phyloP scores from a whole-genome alignment of 2,329 filamentous ascomycete species.

The Dothideomycetes sp. region DNA sequence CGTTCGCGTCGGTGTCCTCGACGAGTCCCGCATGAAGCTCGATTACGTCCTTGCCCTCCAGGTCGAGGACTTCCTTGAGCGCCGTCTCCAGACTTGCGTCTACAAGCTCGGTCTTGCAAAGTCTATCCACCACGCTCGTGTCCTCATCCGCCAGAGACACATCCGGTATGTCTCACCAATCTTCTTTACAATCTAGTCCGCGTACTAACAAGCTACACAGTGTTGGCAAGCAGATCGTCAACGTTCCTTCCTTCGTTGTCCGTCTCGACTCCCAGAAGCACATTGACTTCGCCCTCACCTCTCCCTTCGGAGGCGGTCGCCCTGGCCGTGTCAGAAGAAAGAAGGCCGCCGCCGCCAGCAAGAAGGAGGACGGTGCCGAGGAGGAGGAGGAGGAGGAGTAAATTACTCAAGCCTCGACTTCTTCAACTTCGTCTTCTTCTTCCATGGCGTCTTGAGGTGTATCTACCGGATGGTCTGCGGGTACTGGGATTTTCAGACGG shows the following conservation, averaged over 20 bases:
- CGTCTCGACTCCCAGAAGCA: slow-evolving; percentile 99
- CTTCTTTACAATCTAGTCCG: slow-evolving; percentile 1
- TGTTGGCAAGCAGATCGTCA: slow-evolving; percentile 99
- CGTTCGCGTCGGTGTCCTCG: slow-evolving; percentile 97
- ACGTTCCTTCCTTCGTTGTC: slow-evolving; percentile 98
- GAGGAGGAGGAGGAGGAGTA: slow-evolving; percentile 60
- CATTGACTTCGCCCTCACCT: slow-evolving; percentile 97
- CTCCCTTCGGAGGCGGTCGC: slow-evolving; percentile 93
- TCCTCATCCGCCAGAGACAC: slow-evolving; percentile 98
- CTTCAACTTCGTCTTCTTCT: too few species aligned
- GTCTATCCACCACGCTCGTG: slow-evolving; percentile 99
- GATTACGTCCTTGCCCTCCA: slow-evolving; percentile 99
- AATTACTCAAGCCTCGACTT: slow-evolving; percentile 11
- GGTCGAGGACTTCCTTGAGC: slow-evolving; percentile 99
- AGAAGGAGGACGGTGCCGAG: slow-evolving; percentile 66
- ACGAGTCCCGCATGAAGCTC: slow-evolving; percentile 99
- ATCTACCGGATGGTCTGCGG: slow-evolving; percentile 2
- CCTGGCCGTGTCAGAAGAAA: slow-evolving; percentile 97
- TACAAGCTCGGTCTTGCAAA: slow-evolving; percentile 99
- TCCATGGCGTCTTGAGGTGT: slow-evolving; percentile 3
- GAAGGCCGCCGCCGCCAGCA: slow-evolving; percentile 96
- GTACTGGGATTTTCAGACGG: slow-evolving; percentile 6
- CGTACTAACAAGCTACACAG: slow-evolving; percentile 30
- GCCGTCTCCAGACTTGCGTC: slow-evolving; percentile 97
- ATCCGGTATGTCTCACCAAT: slow-evolving; percentile 54